Evolutionary conservation across 2,329 filamentous ascomycete genomes (phyloP).

Genomic region (Colletotrichum sp.): DNA sequence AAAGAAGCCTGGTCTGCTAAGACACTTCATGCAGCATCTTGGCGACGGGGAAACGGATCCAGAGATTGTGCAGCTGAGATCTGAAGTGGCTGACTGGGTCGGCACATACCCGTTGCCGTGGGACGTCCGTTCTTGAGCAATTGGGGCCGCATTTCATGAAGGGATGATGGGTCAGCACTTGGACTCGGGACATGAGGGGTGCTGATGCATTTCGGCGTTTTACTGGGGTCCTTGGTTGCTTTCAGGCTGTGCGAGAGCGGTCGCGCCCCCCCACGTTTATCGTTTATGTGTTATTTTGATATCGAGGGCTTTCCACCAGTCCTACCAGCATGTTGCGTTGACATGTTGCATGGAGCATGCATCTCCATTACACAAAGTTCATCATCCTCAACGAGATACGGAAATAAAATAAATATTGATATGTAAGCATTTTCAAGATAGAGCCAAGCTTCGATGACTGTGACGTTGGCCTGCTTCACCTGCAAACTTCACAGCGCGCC

Average conservation of each 20-base stretch:
- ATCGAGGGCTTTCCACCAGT: background rate
- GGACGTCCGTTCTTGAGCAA: constrained; percentile 42
- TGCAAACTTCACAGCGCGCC: background rate
- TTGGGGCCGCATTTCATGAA: background rate
- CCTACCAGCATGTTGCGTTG: background rate
- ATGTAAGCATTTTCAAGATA: background rate
- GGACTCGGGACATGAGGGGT: background rate
- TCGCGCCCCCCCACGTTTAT: background rate
- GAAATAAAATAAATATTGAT: background rate
- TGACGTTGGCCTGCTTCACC: background rate
- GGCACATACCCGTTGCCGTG: constrained; percentile 76
- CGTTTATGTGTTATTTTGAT: background rate
- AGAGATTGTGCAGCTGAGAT: constrained; percentile 75
- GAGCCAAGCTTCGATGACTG: background rate
- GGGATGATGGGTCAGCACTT: background rate
- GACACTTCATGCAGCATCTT: constrained; percentile 71
- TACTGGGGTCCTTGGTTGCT: background rate
- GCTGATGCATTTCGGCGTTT: constrained; percentile 2
- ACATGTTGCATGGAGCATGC: background rate
- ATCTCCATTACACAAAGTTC: background rate
- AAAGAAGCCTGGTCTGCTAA: constrained; percentile 69
- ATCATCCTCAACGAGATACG: background rate
- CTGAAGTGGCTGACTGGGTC: constrained; percentile 81
- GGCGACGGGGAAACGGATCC: constrained; percentile 70
- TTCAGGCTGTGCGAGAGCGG: background rate